These are phyloP conservation scores for Candida michaelii DNA, from an alignment of 805 yeast genomes.

Conservation along the genomic window DNA sequence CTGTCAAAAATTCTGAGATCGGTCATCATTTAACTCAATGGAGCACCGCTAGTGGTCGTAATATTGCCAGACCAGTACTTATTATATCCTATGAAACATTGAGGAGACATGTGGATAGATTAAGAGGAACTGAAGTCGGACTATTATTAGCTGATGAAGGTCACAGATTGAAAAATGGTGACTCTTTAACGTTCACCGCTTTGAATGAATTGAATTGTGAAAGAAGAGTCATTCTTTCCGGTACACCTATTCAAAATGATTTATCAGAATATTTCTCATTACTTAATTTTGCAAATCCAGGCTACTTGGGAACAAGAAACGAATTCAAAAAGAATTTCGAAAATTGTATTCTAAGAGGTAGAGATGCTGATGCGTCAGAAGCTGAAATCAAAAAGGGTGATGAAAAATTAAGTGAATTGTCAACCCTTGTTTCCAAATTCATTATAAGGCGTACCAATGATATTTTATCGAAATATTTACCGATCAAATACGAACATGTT, in stretches of 20 bases:
- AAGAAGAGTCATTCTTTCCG: conserved; percentile 88
- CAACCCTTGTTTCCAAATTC: conserved; percentile 78
- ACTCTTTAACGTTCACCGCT: conserved; percentile 86
- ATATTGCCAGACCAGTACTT: conserved; percentile 87
- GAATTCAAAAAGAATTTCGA: conserved; percentile 89
- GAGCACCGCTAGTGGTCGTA: conserved; percentile 86
- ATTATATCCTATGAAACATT: conserved; percentile 94
- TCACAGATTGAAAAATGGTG: conserved; percentile 62
- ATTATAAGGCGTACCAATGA: conserved; percentile 96
- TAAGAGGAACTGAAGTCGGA: conserved; percentile 80
- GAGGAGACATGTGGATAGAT: conserved; percentile 75
- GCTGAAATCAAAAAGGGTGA: conserved; percentile 71
- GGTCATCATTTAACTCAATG: conserved; percentile 70
- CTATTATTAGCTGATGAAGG: conserved; percentile 63
- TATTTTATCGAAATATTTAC: conserved; percentile 87
- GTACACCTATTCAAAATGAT: conserved; percentile 97
- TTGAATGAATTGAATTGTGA: conserved; percentile 80
- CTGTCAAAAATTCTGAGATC: conserved; percentile 68
- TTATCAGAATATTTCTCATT: conserved; percentile 90
- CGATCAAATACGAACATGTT: conserved; percentile 95
- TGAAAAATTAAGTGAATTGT: conserved; percentile 63
- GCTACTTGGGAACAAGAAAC: conserved; percentile 76
- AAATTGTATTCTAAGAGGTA: conserved; percentile 71
- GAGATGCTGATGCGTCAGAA: conserved; percentile 89
- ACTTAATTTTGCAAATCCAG: conserved; percentile 91